These are phyloP conservation scores for Histomonas meleagridis DNA, from an alignment of 208 protist genomes.

Conservation along the genomic window DNA sequence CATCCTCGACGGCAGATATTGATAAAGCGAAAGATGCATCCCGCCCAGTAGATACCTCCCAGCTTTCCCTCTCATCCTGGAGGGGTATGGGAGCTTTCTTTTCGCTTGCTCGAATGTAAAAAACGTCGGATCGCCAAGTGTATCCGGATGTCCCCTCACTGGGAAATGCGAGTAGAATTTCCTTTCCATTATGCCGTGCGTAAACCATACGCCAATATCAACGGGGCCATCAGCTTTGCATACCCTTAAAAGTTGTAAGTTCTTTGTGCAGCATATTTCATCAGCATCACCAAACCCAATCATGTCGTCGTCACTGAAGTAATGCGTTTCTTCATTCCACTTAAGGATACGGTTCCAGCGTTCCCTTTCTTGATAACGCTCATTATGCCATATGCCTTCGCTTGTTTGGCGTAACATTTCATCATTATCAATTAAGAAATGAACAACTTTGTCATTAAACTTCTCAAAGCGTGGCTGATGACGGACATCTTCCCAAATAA, in stretches of 20 bases:
- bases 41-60: not conserved
- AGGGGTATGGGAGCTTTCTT: not conserved
- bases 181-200: not conserved
- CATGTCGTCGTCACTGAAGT: not conserved
- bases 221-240: not conserved
- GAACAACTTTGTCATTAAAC: no score
- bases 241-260: not conserved
- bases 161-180: not conserved
- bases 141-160: not conserved
- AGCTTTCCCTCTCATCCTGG: not conserved
- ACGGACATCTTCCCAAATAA: no score
- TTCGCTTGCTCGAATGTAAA: not conserved
- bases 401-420: no score
- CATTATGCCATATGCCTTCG: no score
- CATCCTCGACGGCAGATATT: not conserved
- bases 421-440: no score
- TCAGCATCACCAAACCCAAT: not conserved
- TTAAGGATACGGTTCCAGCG: no score
- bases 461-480: no score
- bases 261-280: not conserved
- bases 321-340: no score
- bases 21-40: not conserved
- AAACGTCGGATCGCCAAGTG: not conserved
- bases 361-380: no score
- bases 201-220: not conserved